Evolutionary conservation across 2,329 filamentous ascomycete species (phyloP).

Genomic region (Exophiala mesophila): DNA sequence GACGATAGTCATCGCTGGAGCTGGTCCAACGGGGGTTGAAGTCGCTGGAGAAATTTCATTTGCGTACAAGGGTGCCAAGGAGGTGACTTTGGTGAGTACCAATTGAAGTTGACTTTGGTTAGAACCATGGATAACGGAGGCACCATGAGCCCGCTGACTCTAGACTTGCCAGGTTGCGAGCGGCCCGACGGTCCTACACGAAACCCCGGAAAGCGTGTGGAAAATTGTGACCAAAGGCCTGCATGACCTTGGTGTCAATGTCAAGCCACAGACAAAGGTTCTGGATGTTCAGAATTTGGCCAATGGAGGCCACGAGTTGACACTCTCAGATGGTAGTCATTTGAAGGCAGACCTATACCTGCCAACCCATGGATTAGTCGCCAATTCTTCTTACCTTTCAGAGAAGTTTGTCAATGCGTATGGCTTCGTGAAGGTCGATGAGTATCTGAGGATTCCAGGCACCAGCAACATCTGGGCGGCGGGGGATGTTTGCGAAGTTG

Average conservation of each 20-base stretch:
- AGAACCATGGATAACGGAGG: too few species aligned
- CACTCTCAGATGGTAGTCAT: constrained; percentile 12
- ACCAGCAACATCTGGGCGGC: constrained; percentile 20
- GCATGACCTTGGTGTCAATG: constrained; percentile 16
- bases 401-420: neutral
- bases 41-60: constrained; percentile 31
- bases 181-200: neutral
- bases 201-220: constrained; percentile 5
- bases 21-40: constrained; percentile 34
- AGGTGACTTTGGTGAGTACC: constrained; percentile 19
- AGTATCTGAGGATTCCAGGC: constrained; percentile 15
- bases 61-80: constrained; percentile 16
- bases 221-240: constrained; percentile 16
- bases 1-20: constrained; percentile 32
- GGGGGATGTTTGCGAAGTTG: constrained; percentile 20
- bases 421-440: constrained; percentile 19
- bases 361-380: constrained; percentile 15
- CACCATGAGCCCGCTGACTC: too few species aligned
- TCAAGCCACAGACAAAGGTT: constrained; percentile 14
- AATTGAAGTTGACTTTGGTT: too few species aligned
- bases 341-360: constrained; percentile 18
- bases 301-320: constrained; percentile 5
- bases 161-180: constrained; percentile 2
- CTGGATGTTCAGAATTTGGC: neutral
- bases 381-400: constrained; percentile 20